phyloP scores from a whole-genome alignment of 169 alveolate species.

The Pseudocohnilembus persalinus region DNA sequence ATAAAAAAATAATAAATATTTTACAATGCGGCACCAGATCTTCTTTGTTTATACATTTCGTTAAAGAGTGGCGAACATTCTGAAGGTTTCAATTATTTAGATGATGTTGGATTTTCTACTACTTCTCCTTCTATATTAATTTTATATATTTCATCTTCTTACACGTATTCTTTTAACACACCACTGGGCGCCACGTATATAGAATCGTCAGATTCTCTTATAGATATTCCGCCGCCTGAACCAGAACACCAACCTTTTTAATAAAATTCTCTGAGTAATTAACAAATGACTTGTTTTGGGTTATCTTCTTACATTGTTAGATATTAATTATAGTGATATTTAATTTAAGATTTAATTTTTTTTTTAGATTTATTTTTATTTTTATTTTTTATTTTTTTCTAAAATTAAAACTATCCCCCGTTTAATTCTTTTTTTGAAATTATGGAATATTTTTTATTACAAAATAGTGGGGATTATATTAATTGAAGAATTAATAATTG shows the following conservation, averaged over 20 bases:
- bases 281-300: not conserved
- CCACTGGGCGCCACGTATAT: slow-evolving; percentile 37
- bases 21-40: slow-evolving; percentile 21
- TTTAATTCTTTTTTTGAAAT: no score
- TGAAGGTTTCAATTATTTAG: slow-evolving; percentile 3
- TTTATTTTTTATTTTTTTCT: no score
- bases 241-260: slow-evolving; percentile 30
- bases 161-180: slow-evolving; percentile 19
- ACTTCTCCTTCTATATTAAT: slow-evolving; percentile 25
- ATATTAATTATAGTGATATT: no score
- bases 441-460: no score
- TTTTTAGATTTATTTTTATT: no score
- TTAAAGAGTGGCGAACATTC: slow-evolving; percentile 35
- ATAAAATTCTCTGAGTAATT: slow-evolving; percentile 14
- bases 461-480: no score
- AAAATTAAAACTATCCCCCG: no score
- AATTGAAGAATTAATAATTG: no score
- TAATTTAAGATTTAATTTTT: no score
- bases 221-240: slow-evolving; percentile 36
- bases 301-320: not conserved
- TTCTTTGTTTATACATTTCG: slow-evolving; percentile 8
- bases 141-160: slow-evolving; percentile 20
- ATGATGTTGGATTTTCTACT: slow-evolving; percentile 4
- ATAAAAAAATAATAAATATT: no score
- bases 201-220: slow-evolving; percentile 13